Evolutionary conservation across 306 rosid species (phyloP).

Genomic region (Biancaea sappan): DNA sequence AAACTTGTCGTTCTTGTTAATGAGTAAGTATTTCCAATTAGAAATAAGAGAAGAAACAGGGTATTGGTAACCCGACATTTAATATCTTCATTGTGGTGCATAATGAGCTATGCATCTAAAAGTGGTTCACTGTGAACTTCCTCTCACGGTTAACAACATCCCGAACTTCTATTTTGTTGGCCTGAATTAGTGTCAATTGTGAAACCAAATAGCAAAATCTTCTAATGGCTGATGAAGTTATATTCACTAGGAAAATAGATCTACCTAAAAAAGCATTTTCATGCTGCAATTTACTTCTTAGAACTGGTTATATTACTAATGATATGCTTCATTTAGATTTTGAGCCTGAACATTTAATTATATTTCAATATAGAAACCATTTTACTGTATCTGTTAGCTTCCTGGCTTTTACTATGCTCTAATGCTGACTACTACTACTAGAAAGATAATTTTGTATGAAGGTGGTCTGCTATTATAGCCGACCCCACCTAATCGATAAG

Average conservation of each 20-base stretch:
- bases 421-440: neutral
- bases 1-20: conserved; percentile 70
- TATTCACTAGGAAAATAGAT: neutral
- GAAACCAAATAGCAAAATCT: neutral
- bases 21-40: conserved; percentile 52
- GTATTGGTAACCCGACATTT: neutral
- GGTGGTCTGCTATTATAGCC: neutral
- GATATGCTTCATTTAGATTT: neutral
- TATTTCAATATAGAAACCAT: neutral
- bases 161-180: neutral
- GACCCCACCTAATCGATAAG: too few relatives aligned
- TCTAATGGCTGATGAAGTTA: neutral
- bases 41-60: neutral
- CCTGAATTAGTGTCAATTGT: neutral
- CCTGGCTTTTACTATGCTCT: conserved; percentile 19
- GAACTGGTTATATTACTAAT: neutral
- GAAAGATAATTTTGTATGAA: neutral
- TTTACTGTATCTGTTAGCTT: neutral
- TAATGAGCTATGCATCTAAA: neutral
- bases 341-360: neutral
- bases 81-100: conserved; percentile 25
- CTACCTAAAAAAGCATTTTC: neutral
- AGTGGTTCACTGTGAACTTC: conserved; percentile 7
- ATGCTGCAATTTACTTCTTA: conserved; percentile 3
- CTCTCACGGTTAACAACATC: neutral